Base-by-base conservation (phyloP, 768 basidiomycete species). In the Gymnopilus junonius region DNA sequence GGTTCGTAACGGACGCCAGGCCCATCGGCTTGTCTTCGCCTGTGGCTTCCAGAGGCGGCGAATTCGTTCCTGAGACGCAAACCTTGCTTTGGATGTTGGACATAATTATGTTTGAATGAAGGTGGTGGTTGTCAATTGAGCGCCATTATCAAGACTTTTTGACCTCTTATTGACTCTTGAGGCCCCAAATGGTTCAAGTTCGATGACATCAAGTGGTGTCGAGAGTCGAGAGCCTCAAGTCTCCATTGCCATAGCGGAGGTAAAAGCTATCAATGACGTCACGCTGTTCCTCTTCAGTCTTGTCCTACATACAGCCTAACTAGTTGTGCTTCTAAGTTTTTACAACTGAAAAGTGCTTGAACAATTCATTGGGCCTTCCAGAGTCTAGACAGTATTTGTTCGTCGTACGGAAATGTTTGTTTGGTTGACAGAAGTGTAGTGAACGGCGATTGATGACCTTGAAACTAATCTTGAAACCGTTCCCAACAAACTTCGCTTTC, bases 1-100 rank as follows among this genome's bases (percentile, higher is more conserved):
- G 54, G 27, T 68, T 27, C 20, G 34, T 67, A 11, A 84, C 82
- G 53, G 79, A 83, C 14, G 82, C 79, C 11, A 78, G 78, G 21
- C 84, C 82, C 82, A 85, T 80, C 6, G 83, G 81, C 54, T 76
- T 64, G 25, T 82, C 74, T n/a, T 79, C 76, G 39, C 75, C 81
- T 1, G 82, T 82, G 17, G 79, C 79, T 69, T 83, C 82, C 42
- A 85, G 80, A 21, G 85, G 84, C 8, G 84, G 85, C n/a, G 85
- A 85, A 37, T 86, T 78, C 1, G 85, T 84, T 32, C 85, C 85
- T 43, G 77, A 75, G 6, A 39, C 37, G 10, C 46, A 6, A 17
- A 4, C 17, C 58, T 37, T 59, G 35, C 21, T 59, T 61, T 31
- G 40, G 12, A 29, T 12, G 51, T 54, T 54, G 45, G 37, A 8